Percentiles rank a stretch among this genome's conserved stretches.
Evolutionary conservation across 441 rosid species (phyloP).

Genomic region (Breynia disticha): DNA sequence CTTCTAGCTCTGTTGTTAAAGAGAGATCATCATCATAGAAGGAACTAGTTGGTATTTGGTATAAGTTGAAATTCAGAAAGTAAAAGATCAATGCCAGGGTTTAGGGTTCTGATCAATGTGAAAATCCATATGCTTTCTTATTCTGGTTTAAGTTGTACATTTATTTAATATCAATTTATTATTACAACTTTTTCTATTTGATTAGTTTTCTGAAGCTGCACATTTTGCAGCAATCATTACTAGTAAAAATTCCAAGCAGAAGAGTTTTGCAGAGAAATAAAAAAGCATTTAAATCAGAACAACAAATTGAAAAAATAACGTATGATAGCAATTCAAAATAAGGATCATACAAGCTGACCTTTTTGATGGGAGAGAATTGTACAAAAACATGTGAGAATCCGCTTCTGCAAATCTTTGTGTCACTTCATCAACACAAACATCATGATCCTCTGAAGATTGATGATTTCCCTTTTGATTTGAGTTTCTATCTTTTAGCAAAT

Average conservation of each 20-base stretch:
- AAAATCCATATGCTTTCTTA: no score
- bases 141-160: no score
- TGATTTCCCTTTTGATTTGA: constrained; percentile 25
- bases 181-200: no score
- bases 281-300: no score
- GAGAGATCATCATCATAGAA: constrained; percentile 12
- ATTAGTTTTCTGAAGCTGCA: no score
- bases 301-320: neutral
- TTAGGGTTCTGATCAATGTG: no score
- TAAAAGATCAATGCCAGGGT: no score
- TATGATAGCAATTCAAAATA: constrained; percentile 9
- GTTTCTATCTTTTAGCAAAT: constrained; percentile 27
- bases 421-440: constrained; percentile 31
- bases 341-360: constrained; percentile 32
- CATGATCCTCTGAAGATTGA: constrained; percentile 31
- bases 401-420: constrained; percentile 27
- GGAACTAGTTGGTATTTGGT: constrained; percentile 4
- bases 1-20: constrained; percentile 35
- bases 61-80: no score
- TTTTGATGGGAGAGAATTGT: constrained; percentile 29
- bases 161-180: no score
- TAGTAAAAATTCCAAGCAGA: no score
- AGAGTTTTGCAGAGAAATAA: no score
- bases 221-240: no score
- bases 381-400: constrained; percentile 24